These are phyloP conservation scores for Gentiana dahurica DNA, from an alignment of 257 asterid genomes.

Conservation along the genomic window DNA sequence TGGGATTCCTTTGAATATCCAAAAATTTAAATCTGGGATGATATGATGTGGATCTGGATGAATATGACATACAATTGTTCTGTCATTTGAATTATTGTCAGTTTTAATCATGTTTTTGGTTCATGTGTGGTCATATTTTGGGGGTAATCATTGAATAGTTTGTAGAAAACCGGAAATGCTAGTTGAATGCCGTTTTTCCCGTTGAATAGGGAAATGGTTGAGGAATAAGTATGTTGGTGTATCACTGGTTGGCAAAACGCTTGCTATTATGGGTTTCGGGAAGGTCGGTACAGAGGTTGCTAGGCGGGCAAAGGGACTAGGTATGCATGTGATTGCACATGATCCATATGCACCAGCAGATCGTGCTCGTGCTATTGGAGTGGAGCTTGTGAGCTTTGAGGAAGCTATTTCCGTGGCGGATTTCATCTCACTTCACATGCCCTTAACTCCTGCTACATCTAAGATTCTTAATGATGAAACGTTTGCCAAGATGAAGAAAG, in stretches of 20 bases:
- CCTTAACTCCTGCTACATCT: constrained; percentile 68
- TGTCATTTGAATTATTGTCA: no score
- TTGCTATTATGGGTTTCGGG: constrained; percentile 93
- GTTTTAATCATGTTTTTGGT: no score
- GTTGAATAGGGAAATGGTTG: constrained; percentile 63
- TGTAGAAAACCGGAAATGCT: no score
- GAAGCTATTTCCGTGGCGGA: constrained; percentile 76
- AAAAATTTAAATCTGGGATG: no score
- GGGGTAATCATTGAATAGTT: no score
- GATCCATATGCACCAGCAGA: constrained; percentile 95
- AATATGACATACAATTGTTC: no score
- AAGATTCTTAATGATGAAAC: constrained; percentile 71
- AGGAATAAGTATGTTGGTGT: constrained; percentile 92
- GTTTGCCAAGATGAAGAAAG: constrained; percentile 91
- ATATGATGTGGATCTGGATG: no score
- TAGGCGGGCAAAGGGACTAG: constrained; percentile 92
- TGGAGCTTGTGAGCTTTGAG: constrained; percentile 82
- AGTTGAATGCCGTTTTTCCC: no score
- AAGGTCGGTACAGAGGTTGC: constrained; percentile 99
- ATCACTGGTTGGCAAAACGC: constrained; percentile 89
- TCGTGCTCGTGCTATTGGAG: constrained; percentile 91
- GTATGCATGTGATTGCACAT: constrained; percentile 90
- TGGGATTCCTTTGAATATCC: no score
- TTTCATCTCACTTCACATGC: constrained; percentile 93
- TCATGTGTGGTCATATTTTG: no score